Evolutionary conservation across 306 rosid species (phyloP).

Genomic region (Dicorynia guianensis): DNA sequence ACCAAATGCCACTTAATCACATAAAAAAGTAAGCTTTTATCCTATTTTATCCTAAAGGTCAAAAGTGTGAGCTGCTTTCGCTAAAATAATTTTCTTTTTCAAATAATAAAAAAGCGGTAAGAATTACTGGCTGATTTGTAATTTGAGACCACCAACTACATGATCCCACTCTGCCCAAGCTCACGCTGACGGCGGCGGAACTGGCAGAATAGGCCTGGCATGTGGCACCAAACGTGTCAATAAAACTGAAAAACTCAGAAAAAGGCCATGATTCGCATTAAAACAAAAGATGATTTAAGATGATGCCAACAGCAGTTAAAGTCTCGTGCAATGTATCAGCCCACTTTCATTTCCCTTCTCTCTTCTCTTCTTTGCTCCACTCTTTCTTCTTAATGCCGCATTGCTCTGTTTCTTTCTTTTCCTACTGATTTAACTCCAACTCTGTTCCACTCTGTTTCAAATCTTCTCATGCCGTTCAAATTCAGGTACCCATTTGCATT

Average conservation of each 20-base stretch:
- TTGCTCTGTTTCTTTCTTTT: slow-evolving; percentile 1
- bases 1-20: no score
- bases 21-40: background rate
- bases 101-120: background rate
- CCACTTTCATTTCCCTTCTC: background rate
- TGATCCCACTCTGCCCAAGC: background rate
- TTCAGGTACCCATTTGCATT: slow-evolving; percentile 43
- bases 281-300: slow-evolving; percentile 32
- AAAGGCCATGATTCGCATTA: background rate
- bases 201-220: slow-evolving; percentile 19
- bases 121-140: background rate
- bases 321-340: slow-evolving; percentile 6
- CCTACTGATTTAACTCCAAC: background rate
- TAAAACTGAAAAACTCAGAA: background rate
- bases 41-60: background rate
- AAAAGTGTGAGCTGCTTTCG: background rate
- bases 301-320: slow-evolving; percentile 46
- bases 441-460: slow-evolving; percentile 16
- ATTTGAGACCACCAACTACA: background rate
- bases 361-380: background rate
- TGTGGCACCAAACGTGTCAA: slow-evolving; percentile 53
- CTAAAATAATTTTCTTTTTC: background rate
- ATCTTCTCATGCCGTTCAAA: background rate
- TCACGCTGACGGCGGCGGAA: background rate
- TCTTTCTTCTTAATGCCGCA: slow-evolving; percentile 27